These are phyloP conservation scores for Fusarium goolgardi DNA, from an alignment of 2,329 filamentous ascomycete genomes.

Conservation along the genomic window DNA sequence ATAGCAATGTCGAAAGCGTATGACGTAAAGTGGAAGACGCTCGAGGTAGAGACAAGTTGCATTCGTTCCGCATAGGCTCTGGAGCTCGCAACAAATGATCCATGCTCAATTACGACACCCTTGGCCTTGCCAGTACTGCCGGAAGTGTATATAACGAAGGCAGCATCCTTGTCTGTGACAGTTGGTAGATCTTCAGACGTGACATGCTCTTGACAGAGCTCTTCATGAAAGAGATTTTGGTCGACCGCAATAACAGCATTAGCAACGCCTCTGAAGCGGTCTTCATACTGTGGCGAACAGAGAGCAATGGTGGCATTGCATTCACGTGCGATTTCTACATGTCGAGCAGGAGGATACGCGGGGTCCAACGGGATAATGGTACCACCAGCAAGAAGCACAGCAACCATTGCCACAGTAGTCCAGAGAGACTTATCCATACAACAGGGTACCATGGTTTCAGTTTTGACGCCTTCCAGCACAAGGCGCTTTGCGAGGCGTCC, in stretches of 20 bases:
- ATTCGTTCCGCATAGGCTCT: constrained; percentile 30
- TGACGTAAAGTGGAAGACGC: constrained; percentile 41
- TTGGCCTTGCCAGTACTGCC: constrained; percentile 45
- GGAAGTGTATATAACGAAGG: constrained; percentile 42
- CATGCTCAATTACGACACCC: constrained; percentile 41
- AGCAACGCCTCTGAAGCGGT: constrained; percentile 6
- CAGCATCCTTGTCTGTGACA: constrained; percentile 1
- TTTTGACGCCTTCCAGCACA: constrained; percentile 8
- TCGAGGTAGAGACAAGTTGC: constrained; percentile 2
- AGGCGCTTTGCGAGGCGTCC: constrained; percentile 4
- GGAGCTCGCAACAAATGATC: constrained; percentile 18
- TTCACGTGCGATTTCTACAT: constrained; percentile 16
- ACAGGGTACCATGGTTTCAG: constrained; percentile 24
- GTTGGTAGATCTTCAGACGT: neutral
- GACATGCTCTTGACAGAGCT: neutral
- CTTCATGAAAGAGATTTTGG: neutral
- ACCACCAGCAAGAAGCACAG: constrained; percentile 43
- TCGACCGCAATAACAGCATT: neutral
- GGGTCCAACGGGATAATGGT: constrained; percentile 44
- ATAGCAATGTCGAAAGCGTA: constrained; percentile 44
- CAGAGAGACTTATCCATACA: constrained; percentile 45
- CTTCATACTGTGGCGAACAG: constrained; percentile 18
- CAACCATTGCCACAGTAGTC: constrained; percentile 43
- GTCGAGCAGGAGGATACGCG: constrained; percentile 25
- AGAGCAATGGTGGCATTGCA: constrained; percentile 19